A percentile compares a stretch with the other conserved stretches of the same genome.
Conservation (phyloP, 352 stramenopile species). For the Phytopythium kandeliae region DNA sequence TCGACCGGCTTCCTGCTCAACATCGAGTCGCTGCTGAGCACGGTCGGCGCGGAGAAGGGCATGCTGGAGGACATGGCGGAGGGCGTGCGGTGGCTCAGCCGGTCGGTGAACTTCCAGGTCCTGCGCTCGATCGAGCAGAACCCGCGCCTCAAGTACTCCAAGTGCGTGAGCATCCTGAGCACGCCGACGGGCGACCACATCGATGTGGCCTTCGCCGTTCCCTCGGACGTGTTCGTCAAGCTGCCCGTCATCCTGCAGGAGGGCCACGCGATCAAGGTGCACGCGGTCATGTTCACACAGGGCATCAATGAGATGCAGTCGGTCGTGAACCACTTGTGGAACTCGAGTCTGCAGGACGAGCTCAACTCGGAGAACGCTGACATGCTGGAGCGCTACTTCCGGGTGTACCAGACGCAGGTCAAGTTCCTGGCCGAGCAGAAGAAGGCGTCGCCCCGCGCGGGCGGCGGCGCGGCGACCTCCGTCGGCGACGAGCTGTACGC, state of each 20-base stretch:
- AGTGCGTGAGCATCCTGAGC: conserved; percentile 64
- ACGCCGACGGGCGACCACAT: conserved; percentile 46
- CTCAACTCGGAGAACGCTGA: conserved; percentile 77
- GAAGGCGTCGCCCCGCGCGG: conserved; percentile 10
- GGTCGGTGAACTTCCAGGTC: conserved; percentile 73
- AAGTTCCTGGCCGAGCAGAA: conserved; percentile 17
- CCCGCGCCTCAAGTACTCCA: conserved; percentile 56
- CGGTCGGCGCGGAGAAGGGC: conserved; percentile 92
- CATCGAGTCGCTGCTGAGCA: conserved; percentile 93
- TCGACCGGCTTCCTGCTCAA: conserved; percentile 84
- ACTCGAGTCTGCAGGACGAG: conserved; percentile 81
- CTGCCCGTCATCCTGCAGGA: conserved; percentile 60
- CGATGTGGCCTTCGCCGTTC: conserved; percentile 66
- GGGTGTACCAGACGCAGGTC: conserved; percentile 69
- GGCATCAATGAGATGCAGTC: conserved; percentile 94
- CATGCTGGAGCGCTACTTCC: conserved; percentile 67
- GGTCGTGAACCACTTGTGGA: conserved; percentile 82
- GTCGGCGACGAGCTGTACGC: conserved; percentile 34
- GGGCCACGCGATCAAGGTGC: conserved; percentile 66
- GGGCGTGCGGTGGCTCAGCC: conserved; percentile 80
- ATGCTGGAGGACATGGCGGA: conserved; percentile 94
- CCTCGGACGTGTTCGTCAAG: conserved; percentile 40
- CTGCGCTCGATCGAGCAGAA: conserved; percentile 46
- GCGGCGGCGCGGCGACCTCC: conserved; percentile 5
- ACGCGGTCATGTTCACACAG: conserved; percentile 84